Conservation (phyloP, 805 yeast genomes). For the Candida silvatica region DNA sequence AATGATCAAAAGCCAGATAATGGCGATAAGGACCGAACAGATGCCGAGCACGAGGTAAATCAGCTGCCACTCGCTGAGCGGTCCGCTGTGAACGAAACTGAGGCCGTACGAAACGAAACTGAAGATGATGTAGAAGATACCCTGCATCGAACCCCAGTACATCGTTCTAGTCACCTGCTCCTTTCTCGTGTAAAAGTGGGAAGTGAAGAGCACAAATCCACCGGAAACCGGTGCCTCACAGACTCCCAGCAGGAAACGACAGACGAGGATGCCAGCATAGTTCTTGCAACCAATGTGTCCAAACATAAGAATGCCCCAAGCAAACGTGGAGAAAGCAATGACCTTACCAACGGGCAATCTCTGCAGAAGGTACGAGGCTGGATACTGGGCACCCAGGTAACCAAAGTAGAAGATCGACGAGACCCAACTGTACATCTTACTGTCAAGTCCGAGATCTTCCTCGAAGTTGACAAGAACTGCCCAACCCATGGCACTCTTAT, state of each 20-base stretch:
- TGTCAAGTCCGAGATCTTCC: too few species aligned
- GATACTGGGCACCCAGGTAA: slow-evolving; percentile 26
- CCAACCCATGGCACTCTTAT: slow-evolving; percentile 23
- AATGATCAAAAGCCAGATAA: slow-evolving; percentile 19
- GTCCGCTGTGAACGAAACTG: slow-evolving; percentile 21
- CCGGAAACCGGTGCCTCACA: slow-evolving; percentile 23
- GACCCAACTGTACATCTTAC: slow-evolving; percentile 39
- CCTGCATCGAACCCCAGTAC: slow-evolving; percentile 16
- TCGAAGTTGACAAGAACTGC: slow-evolving; percentile 21
- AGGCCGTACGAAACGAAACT: slow-evolving; percentile 7
- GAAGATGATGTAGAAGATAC: slow-evolving; percentile 31
- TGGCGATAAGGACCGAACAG: slow-evolving; percentile 30
- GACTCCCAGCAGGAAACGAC: slow-evolving; percentile 40
- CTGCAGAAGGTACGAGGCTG: slow-evolving; percentile 24
- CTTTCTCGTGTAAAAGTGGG: slow-evolving; percentile 16
- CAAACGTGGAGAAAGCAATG: slow-evolving; percentile 19
- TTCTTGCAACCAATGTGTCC: slow-evolving; percentile 27
- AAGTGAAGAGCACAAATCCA: slow-evolving; percentile 23
- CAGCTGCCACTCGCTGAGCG: slow-evolving; percentile 26
- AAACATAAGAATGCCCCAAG: slow-evolving; percentile 28
- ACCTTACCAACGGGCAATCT: slow-evolving; percentile 36
- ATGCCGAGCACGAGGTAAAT: slow-evolving; percentile 45
- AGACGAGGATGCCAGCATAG: slow-evolving; percentile 28
- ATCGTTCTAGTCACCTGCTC: slow-evolving; percentile 19
- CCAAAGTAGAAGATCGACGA: slow-evolving; percentile 36